A percentile compares a stretch with the other conserved stretches of the same genome.
These are phyloP conservation scores for Ramaria rubella DNA, from an alignment of 768 basidiomycete genomes.

Conservation along the genomic window DNA sequence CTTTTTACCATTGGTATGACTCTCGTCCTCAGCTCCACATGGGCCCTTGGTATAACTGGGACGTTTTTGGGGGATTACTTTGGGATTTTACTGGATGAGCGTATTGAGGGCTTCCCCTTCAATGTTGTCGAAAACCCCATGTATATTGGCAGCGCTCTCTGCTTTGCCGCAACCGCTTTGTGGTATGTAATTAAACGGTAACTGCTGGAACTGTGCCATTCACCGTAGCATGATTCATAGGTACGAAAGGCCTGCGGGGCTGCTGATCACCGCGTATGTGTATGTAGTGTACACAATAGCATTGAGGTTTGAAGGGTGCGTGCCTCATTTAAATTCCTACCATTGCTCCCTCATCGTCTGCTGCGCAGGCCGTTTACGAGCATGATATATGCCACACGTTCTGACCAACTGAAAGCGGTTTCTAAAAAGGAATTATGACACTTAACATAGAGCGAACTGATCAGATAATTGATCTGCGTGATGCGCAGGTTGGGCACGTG, in stretches of 20 bases:
- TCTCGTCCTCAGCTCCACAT: slow-evolving; percentile 86
- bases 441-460: too few relatives aligned
- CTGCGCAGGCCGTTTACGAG: slow-evolving; percentile 62
- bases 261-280: slow-evolving; percentile 75
- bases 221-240: slow-evolving; percentile 30
- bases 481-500: too few relatives aligned
- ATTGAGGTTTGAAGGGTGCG: slow-evolving; percentile 84
- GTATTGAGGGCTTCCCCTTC: slow-evolving; percentile 81
- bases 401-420: slow-evolving; percentile 7
- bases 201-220: neutral
- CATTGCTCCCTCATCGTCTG: slow-evolving; percentile 1
- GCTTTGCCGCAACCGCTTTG: slow-evolving; percentile 78
- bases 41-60: slow-evolving; percentile 86
- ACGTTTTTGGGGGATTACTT: slow-evolving; percentile 74
- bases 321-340: slow-evolving; percentile 10
- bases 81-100: slow-evolving; percentile 28
- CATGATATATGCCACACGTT: slow-evolving; percentile 69
- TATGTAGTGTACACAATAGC: slow-evolving; percentile 81
- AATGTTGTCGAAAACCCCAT: slow-evolving; percentile 90
- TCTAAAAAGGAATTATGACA: slow-evolving; percentile 8
- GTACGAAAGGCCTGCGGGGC: slow-evolving; percentile 81
- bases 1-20: slow-evolving; percentile 70
- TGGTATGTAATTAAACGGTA: slow-evolving; percentile 48
- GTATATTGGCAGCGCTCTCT: slow-evolving; percentile 94
- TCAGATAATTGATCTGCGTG: too few relatives aligned